Base-by-base conservation (phyloP, 2,329 filamentous ascomycete genomes). In the Bipolaris sorokiniana region DNA sequence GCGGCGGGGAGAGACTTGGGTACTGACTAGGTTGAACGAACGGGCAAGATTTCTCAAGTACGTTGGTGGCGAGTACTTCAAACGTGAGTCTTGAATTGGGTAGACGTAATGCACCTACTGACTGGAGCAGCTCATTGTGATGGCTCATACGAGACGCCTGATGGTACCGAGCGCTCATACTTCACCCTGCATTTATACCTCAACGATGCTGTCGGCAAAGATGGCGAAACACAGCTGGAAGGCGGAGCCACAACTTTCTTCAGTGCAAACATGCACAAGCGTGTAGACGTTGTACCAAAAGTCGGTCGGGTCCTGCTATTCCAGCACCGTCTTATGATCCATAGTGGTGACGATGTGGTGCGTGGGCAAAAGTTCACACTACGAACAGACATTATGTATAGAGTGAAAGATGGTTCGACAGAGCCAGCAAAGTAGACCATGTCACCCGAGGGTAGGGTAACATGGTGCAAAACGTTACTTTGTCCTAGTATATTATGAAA, bases 1-100 rank as follows among this genome's bases (percentile, higher is more conserved):
- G 5, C 80, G 73, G 54, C 72, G 80, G 3, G 72, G 76, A 0
- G 80, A 82, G 54, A 76, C 76, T 10, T 81, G 80, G 66, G 70
- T 66, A 44, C 62, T 78, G 55, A 77, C 68, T 9, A 72, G 87
- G 9, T 72, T 91, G 40, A 95, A 95, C 72, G 85, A 92, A 70
- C 79, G 90, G 34, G 83, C 93, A 83, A 80, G 91, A 26, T 93
- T 93, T 66, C 77, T 96, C 48, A 88, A 85, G 68, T 95, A 95
- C 71, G 81, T 82, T 0, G 77, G 81, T 0, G 90, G 90, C 0
- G 87, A 92, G 66, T 94, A 88, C 70, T 95, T 96, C 67, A 83
- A 82, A 58, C 81, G 80, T 73, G 65, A 36, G 66, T 62, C 37
- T 46, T 7, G 16, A 11, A 15, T 20, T 37, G 7, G 10, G 7